phyloP scores from a whole-genome alignment of 148 eudicot species.

The Talinum fruticosum region DNA sequence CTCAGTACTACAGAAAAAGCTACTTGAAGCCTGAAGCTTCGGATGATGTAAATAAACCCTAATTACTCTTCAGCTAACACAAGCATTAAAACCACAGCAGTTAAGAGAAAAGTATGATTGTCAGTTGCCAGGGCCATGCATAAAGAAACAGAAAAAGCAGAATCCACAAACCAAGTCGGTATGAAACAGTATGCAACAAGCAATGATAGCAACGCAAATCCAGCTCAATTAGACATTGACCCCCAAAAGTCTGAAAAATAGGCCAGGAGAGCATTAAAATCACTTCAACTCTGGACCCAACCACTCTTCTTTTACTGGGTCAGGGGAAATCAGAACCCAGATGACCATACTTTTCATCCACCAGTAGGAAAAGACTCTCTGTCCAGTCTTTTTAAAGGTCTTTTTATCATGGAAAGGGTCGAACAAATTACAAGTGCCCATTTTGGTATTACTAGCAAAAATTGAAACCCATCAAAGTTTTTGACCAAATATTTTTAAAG shows the following conservation, averaged over 20 bases:
- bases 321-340: background rate
- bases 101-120: slow-evolving; percentile 5
- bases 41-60: background rate
- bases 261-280: background rate
- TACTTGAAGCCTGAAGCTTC: slow-evolving; percentile 2
- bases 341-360: slow-evolving; percentile 12
- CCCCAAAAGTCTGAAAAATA: background rate
- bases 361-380: too few species aligned
- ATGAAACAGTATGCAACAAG: background rate
- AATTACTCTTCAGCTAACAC: background rate
- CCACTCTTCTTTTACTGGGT: background rate
- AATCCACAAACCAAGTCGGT: background rate
- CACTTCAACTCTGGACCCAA: slow-evolving; percentile 1
- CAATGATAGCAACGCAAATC: background rate
- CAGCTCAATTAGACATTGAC: slow-evolving; percentile 15
- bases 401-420: background rate
- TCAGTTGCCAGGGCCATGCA: background rate
- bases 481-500: background rate
- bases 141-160: slow-evolving; percentile 3
- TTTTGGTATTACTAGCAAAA: background rate
- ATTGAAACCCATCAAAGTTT: background rate
- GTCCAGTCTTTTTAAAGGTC: background rate
- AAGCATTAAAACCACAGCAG: background rate
- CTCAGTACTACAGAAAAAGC: background rate
- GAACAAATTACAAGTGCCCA: slow-evolving; percentile 1